Evolutionary conservation across 2,329 filamentous ascomycete species (phyloP).

Genomic region (Emergomyces pasteurianus): DNA sequence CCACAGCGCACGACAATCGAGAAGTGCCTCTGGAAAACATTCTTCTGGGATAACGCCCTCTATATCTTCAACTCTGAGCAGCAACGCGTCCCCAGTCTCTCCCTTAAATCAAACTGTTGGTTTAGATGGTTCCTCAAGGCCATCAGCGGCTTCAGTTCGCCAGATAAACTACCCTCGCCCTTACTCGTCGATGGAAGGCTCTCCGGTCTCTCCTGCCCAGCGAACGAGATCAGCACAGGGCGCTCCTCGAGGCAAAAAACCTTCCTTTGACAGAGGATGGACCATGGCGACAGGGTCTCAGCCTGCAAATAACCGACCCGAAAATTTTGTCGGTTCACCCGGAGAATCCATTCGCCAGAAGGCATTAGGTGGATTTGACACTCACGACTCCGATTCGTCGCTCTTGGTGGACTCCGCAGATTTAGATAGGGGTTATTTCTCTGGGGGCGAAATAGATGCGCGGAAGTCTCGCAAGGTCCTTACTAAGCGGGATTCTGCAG

Average conservation of each 20-base stretch:
- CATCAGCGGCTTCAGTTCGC: constrained; percentile 71
- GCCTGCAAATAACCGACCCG: constrained; percentile 22
- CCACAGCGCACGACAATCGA: constrained; percentile 4
- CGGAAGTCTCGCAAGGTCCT: constrained; percentile 61
- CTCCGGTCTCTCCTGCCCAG: constrained; percentile 23
- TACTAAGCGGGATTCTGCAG: constrained; percentile 52
- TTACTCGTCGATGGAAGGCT: constrained; percentile 75
- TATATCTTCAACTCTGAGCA: constrained; percentile 23
- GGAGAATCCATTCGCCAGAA: constrained; percentile 13
- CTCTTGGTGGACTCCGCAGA: constrained; percentile 38
- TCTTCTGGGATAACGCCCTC: constrained; percentile 12
- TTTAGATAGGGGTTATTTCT: constrained; percentile 84
- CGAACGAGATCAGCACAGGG: constrained; percentile 14
- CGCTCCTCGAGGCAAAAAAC: constrained; percentile 41
- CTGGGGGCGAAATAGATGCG: constrained; percentile 70
- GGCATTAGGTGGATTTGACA: constrained; percentile 11
- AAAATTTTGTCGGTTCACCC: constrained; percentile 18
- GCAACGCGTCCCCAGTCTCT: constrained; percentile 32
- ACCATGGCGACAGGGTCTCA: constrained; percentile 35
- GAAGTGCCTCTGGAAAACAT: constrained; percentile 6
- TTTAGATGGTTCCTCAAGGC: constrained; percentile 37
- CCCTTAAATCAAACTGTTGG: constrained; percentile 32
- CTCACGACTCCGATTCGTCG: constrained; percentile 22
- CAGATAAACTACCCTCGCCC: constrained; percentile 74
- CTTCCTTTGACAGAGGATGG: constrained; percentile 50